Base-by-base conservation (phyloP, 306 rosid genomes). In the Astragalus glycyphyllos region DNA sequence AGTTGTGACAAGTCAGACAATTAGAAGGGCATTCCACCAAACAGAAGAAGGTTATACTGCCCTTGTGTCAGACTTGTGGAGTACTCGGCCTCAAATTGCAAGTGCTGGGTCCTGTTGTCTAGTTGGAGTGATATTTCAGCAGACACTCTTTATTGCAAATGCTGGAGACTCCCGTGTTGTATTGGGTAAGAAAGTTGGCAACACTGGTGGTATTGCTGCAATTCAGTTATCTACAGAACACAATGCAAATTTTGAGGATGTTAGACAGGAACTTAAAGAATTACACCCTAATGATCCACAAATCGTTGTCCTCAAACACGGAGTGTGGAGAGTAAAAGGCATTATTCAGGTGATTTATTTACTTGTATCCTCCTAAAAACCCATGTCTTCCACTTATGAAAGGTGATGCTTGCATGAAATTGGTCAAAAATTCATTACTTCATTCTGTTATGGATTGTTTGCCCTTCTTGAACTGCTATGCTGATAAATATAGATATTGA, bases 271-370 rank as follows among this genome's bases (percentile, higher is more conserved):
- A 35, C 85, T 90, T 60, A 72, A 11, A 67, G 91, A 80, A 14
- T 67, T 69, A 65, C 96, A 90, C 79, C 90, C 93, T 4, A 12
- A 85, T 62, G 96, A 90, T 77, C 83, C 96, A 68, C 85, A 87
- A 84, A 77, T 90, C 38, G 96, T 87, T 37, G 88, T 84, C 65
- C 83, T 78, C 66, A 87, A 73, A 79, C 91, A 82, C 72, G 96
- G 96, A 51, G 91, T 87, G 64, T 90, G 93, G 93, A 86, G 91
- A 79, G 96, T 90, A 54, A 90, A 90, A 82, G 96, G 96, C 76
- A 87, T 90, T 66, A 87, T 90, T 61, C 96, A 90, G 96, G 96
- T 90, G 61, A 75, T 49, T 32, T 8, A 26, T 17, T 12, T 68
- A 4, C 31, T 67, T 31, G 32, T 17, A 37, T 57, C 20, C 65